These are phyloP conservation scores for Candida sakaeoensis DNA, from an alignment of 805 yeast genomes.

Conservation along the genomic window DNA sequence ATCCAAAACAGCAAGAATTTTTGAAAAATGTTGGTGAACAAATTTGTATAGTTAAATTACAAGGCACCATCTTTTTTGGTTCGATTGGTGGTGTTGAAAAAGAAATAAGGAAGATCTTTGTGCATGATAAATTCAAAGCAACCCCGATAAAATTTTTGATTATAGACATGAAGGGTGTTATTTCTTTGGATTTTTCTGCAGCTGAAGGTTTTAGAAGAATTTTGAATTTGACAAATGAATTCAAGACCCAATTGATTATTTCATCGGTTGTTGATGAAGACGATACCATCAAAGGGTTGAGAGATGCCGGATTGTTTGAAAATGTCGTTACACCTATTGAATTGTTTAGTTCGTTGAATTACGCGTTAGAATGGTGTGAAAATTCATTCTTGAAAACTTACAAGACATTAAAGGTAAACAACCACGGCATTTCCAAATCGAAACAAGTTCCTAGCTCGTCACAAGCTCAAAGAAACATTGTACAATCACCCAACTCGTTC, in stretches of 20 bases:
- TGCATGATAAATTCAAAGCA: slow-evolving; percentile 43
- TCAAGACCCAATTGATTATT: slow-evolving; percentile 66
- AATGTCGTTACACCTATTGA: slow-evolving; percentile 42
- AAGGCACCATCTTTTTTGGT: slow-evolving; percentile 91
- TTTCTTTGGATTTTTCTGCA: slow-evolving; percentile 85
- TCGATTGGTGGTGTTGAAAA: slow-evolving; percentile 90
- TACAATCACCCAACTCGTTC: slow-evolving; percentile 2
- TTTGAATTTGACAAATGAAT: slow-evolving; percentile 68
- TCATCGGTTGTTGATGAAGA: slow-evolving; percentile 73
- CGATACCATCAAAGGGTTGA: slow-evolving; percentile 63
- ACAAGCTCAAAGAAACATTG: not conserved
- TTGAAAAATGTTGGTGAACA: slow-evolving; percentile 84
- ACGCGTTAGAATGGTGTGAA: slow-evolving; percentile 96
- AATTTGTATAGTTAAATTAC: slow-evolving; percentile 79
- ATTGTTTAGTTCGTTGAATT: slow-evolving; percentile 74
- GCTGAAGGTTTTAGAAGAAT: slow-evolving; percentile 93
- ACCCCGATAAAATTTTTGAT: slow-evolving; percentile 77
- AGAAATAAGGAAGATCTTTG: slow-evolving; percentile 63
- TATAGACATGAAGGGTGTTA: slow-evolving; percentile 79
- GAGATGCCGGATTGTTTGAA: slow-evolving; percentile 70
- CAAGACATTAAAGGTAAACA: slow-evolving; percentile 32
- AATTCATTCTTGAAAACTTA: slow-evolving; percentile 74
- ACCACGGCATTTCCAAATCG: slow-evolving; percentile 3
- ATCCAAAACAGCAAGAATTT: slow-evolving; percentile 83
- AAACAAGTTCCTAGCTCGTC: slow-evolving; percentile 4